Evolutionary conservation across 495 filamentous ascomycete species (phyloP).

Genomic region (Staphylotrichum longicolle): DNA sequence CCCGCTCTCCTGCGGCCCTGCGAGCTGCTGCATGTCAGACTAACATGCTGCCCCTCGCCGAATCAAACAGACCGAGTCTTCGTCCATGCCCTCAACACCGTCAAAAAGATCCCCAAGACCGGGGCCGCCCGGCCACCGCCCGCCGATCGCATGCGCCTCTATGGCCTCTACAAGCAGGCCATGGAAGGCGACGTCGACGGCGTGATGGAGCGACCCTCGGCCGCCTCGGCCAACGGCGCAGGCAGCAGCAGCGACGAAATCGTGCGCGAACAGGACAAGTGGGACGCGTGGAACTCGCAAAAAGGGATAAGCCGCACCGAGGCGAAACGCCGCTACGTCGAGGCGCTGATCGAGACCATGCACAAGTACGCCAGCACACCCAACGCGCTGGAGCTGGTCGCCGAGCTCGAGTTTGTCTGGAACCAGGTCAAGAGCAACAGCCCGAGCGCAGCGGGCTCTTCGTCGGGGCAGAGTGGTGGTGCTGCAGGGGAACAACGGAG

Average conservation of each 20-base stretch:
- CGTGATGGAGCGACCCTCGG: slow-evolving; percentile 79
- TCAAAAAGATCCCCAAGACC: slow-evolving; percentile 93
- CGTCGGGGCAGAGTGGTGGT: slow-evolving; percentile 40
- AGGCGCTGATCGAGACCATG: slow-evolving; percentile 93
- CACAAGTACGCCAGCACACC: slow-evolving; percentile 84
- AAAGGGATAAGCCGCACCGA: slow-evolving; percentile 79
- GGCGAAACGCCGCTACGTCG: slow-evolving; percentile 91
- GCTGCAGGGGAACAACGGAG: slow-evolving; percentile 17
- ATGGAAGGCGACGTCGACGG: slow-evolving; percentile 97
- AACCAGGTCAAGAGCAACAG: slow-evolving; percentile 90
- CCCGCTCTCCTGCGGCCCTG: too few relatives aligned
- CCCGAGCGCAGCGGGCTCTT: slow-evolving; percentile 56
- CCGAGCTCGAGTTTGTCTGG: slow-evolving; percentile 98
- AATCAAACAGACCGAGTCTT: slow-evolving; percentile 80
- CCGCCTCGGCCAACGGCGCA: slow-evolving; percentile 19
- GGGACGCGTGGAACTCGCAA: slow-evolving; percentile 92
- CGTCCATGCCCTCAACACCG: slow-evolving; percentile 96
- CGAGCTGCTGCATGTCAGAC: slow-evolving; percentile 11
- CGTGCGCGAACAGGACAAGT: slow-evolving; percentile 59
- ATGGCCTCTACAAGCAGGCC: slow-evolving; percentile 97
- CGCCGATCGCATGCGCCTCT: slow-evolving; percentile 79
- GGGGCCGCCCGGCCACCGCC: slow-evolving; percentile 85
- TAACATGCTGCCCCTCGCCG: slow-evolving; percentile 14
- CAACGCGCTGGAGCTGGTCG: slow-evolving; percentile 81
- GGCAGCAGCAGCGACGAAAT: slow-evolving; percentile 43